These are phyloP conservation scores for Acer negundo DNA, from an alignment of 345 rosid genomes.

Conservation along the genomic window DNA sequence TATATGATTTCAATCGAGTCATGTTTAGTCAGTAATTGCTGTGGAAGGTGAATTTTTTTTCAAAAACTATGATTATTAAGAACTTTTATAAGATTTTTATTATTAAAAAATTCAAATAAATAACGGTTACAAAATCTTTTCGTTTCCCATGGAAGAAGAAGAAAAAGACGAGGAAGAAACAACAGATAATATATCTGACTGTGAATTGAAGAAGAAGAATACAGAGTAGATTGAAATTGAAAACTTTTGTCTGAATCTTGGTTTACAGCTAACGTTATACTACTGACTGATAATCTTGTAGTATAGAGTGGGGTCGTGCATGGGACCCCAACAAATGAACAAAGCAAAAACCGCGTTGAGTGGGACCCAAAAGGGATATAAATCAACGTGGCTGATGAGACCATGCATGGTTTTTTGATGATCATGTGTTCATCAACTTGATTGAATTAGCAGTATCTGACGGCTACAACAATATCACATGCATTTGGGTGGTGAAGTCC, in stretches of 20 bases:
- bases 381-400: conserved; percentile 29
- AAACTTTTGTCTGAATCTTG: conserved; percentile 32
- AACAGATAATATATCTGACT: not conserved
- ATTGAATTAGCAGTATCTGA: not conserved
- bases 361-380: conserved; percentile 31
- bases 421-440: not conserved
- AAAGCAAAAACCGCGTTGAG: conserved; percentile 36
- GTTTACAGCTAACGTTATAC: conserved; percentile 38
- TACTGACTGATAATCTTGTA: not conserved
- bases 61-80: too few species aligned
- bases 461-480: conserved; percentile 28
- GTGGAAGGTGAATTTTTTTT: too few species aligned
- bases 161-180: conserved; percentile 19
- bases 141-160: not conserved
- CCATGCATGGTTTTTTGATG: not conserved
- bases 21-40: too few species aligned
- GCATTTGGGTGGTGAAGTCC: conserved; percentile 17
- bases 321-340: conserved; percentile 15
- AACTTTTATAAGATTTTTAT: too few species aligned
- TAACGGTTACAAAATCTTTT: conserved; percentile 11
- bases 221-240: not conserved
- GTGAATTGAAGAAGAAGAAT: not conserved
- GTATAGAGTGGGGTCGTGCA: too few species aligned
- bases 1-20: too few species aligned
- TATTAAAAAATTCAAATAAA: not conserved